A percentile compares a stretch with the other conserved stretches of the same genome.
These are phyloP conservation scores for Aspergillus unguis DNA, from an alignment of 2,329 filamentous ascomycete genomes.

Conservation along the genomic window DNA sequence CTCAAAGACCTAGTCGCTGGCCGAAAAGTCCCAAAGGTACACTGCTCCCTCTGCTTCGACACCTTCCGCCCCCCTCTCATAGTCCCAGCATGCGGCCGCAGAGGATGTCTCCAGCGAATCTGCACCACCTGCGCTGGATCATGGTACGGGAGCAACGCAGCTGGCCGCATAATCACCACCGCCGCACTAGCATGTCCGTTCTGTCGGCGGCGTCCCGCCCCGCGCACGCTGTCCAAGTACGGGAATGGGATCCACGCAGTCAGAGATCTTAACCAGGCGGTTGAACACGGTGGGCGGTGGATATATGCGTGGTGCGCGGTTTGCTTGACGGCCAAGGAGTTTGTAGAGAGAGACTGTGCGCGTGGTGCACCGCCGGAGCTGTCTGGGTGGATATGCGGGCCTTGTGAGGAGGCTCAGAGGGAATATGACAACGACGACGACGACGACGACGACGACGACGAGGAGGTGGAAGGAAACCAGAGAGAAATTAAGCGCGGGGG, in stretches of 20 bases:
- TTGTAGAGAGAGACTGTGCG: constrained; percentile 46
- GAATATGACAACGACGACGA: neutral
- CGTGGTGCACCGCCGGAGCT: constrained; percentile 40
- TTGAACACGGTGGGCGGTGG: constrained; percentile 43
- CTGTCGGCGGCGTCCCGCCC: constrained; percentile 45
- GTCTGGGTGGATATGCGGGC: constrained; percentile 43
- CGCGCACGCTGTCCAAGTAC: constrained; percentile 35
- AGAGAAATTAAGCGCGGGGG: no score
- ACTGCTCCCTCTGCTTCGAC: constrained; percentile 50
- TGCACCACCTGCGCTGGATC: constrained; percentile 40
- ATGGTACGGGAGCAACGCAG: constrained; percentile 50
- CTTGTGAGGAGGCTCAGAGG: constrained; percentile 27
- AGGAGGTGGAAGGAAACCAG: no score
- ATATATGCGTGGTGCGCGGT: constrained; percentile 50
- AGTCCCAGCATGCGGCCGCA: constrained; percentile 45
- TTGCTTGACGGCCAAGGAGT: constrained; percentile 44
- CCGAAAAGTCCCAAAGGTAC: constrained; percentile 38
- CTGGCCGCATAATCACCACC: constrained; percentile 47
- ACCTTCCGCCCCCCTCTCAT: constrained; percentile 36
- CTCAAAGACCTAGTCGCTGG: constrained; percentile 40
- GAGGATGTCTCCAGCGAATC: constrained; percentile 45
- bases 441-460: neutral
- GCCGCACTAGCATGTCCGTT: constrained; percentile 52
- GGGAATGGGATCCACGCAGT: constrained; percentile 39
- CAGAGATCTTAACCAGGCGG: constrained; percentile 38